phyloP scores from a whole-genome alignment of 495 filamentous ascomycete genomes.

The Aspergillus nanangensis region DNA sequence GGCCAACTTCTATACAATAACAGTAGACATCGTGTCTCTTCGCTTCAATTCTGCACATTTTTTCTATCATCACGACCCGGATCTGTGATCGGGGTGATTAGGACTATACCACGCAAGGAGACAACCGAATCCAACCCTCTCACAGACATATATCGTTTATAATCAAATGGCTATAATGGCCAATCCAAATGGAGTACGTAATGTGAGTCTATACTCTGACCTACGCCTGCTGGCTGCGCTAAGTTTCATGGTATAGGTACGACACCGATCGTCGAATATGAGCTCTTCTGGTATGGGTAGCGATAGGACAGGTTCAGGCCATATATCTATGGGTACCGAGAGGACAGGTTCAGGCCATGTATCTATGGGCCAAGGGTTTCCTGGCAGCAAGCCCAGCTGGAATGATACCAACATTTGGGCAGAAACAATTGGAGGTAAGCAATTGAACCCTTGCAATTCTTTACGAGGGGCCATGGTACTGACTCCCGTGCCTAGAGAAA shows the following conservation, averaged over 20 bases:
- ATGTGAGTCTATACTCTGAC: slow-evolving; percentile 21
- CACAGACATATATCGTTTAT: not conserved
- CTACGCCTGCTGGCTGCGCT: not conserved
- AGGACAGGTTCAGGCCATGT: slow-evolving; percentile 31
- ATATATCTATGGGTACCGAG: slow-evolving; percentile 33
- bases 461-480: no score
- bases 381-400: slow-evolving; percentile 47
- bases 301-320: slow-evolving; percentile 34
- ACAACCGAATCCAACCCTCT: no score
- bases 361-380: slow-evolving; percentile 41
- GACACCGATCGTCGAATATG: slow-evolving; percentile 36
- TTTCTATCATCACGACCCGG: no score
- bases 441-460: no score
- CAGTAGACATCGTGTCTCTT: no score
- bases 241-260: slow-evolving; percentile 20
- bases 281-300: slow-evolving; percentile 34
- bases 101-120: no score
- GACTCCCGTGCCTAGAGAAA: slow-evolving; percentile 34
- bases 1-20: no score
- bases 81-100: no score
- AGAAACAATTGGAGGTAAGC: slow-evolving; percentile 44
- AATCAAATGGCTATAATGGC: slow-evolving; percentile 38
- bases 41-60: no score
- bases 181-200: slow-evolving; percentile 35
- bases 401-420: slow-evolving; percentile 61